A percentile compares a stretch with the other conserved stretches of the same genome.
phyloP scores from a whole-genome alignment of 768 basidiomycete species.

The Amanita molliuscula region DNA sequence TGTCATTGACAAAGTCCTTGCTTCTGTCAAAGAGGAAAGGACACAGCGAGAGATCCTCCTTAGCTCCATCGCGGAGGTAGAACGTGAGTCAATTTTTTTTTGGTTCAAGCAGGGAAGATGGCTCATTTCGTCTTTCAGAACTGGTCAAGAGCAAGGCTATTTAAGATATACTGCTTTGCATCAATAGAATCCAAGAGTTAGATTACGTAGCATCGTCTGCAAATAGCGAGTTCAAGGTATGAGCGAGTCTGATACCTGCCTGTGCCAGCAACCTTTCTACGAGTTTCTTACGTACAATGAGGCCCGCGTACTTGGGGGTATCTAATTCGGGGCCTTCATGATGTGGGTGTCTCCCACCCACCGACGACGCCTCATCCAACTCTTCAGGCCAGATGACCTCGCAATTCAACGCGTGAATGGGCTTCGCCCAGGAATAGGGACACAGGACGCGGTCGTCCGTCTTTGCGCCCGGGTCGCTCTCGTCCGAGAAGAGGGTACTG shows the following conservation, averaged over 20 bases:
- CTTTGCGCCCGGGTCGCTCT: slow-evolving; percentile 9
- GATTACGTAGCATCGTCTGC: background rate
- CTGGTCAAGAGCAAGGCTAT: slow-evolving; percentile 90
- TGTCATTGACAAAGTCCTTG: slow-evolving; percentile 84
- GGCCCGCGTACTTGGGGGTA: slow-evolving; percentile 69
- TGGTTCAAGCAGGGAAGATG: background rate
- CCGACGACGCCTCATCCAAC: slow-evolving; percentile 31
- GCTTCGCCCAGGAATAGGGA: slow-evolving; percentile 70
- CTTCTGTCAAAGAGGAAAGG: slow-evolving; percentile 78
- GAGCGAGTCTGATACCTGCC: slow-evolving; percentile 79
- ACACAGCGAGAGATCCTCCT: slow-evolving; percentile 75
- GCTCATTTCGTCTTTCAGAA: slow-evolving; percentile 32
- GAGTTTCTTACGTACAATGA: slow-evolving; percentile 29
- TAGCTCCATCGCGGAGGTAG: slow-evolving; percentile 79
- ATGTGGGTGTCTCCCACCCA: slow-evolving; percentile 42
- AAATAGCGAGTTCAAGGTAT: slow-evolving; percentile 69
- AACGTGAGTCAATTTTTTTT: slow-evolving; percentile 71
- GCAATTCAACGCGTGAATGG: slow-evolving; percentile 74
- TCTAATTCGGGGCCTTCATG: slow-evolving; percentile 40
- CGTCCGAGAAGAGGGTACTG: slow-evolving; percentile 13
- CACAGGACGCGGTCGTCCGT: slow-evolving; percentile 55
- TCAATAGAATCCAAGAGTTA: too few relatives aligned
- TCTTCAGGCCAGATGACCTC: slow-evolving; percentile 69
- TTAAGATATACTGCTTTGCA: slow-evolving; percentile 27
- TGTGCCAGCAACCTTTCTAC: slow-evolving; percentile 74